Base-by-base conservation (phyloP, 1,284 basidiomycete species). In the Sphagnurus paluster region DNA sequence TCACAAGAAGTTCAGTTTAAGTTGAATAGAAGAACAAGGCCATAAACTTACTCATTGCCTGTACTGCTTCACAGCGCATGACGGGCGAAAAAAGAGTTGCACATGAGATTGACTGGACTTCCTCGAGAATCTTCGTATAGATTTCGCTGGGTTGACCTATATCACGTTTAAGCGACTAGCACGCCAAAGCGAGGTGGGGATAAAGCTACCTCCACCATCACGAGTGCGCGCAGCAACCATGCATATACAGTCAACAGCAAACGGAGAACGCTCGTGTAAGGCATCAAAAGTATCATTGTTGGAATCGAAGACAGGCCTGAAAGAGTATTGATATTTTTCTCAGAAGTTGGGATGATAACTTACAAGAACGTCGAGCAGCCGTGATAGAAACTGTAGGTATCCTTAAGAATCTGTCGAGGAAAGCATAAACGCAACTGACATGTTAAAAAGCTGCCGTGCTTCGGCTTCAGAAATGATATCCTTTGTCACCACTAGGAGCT, bases 201-300 rank as follows among this genome's bases (percentile, higher is more conserved):
- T 13, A 23, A 62, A 7, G 77, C 53, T 55, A 82, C 88, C 87
- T 60, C 92, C 92, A 21, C 90, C 91, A 61, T 95, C 93, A 44
- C 88, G 80, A 21, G 93, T 89, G 44, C 87, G 80, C 7, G 90
- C 86, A 5, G 90, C 93, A 20, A 93, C 89, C 84, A 92, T 91
- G 59, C 92, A 91, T 28, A 96, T 93, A 25, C 83, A 82, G 54
- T 93, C 83, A 17, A 91, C 86, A 39, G 87, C 86, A 64, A 92
- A 91, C 1, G 89, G 90, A 39, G 89, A 91, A 26, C 90, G 83
- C 48, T 84, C 80, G 59, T 86, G 89, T 43, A 92, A 68, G 13
- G 78, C 76, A 40, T 93, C 89, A 67, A 81, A 94, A 0, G 90
- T 91, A 62, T 95, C 92, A 16, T 79, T 71, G 30, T 70, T 75